Base-by-base conservation (phyloP, 345 rosid species). In the Geranium rotundifolium region DNA sequence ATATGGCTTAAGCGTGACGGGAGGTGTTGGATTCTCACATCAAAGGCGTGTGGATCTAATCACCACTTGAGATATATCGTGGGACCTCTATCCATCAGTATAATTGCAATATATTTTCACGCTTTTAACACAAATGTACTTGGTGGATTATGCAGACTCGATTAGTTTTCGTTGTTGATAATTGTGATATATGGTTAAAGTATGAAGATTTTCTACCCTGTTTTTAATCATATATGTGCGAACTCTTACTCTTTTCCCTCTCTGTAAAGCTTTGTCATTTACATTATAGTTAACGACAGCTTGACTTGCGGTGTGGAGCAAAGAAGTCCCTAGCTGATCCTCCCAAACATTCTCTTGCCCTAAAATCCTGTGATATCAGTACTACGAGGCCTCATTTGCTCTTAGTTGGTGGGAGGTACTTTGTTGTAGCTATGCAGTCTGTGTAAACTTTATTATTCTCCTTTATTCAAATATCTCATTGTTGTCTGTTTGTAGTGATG, bases 291-390 rank as follows among this genome's bases (percentile, higher is more conserved):
- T 58, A 23, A 63, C 73, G 72, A 63, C 96, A 90, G 99, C 91
- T 93, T 66, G 99, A 93, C 77, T 79, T 93, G 80, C 96, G 97
- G 15, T 66, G 68, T 81, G 99, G 97, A 60, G 81, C 86, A 50
- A 90, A 90, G 80, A 90, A 79, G 73, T 89, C 97, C 34, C 75
- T 88, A 19, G 80, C 84, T 70, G 97, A 93, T 77, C 86, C 95
- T 63, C 99, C 97, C 17, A 88, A 68, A 59, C 97, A 85, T 62
- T 75, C 68, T 29, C 86, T 93, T 23, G 75, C 86, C 30, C 73
- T 90, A 65, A 93, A 88, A 76, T 90, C 99, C 63, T 93, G 89
- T 73, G 97, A 93, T 73, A 86, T 93, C 73, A 90, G 99, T 75
- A 73, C 87, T 64, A 86, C 83, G 41, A 80, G 96, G 80, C 97